Conservation (phyloP, 2,329 filamentous ascomycete species). For the Aspergillus sp. region DNA sequence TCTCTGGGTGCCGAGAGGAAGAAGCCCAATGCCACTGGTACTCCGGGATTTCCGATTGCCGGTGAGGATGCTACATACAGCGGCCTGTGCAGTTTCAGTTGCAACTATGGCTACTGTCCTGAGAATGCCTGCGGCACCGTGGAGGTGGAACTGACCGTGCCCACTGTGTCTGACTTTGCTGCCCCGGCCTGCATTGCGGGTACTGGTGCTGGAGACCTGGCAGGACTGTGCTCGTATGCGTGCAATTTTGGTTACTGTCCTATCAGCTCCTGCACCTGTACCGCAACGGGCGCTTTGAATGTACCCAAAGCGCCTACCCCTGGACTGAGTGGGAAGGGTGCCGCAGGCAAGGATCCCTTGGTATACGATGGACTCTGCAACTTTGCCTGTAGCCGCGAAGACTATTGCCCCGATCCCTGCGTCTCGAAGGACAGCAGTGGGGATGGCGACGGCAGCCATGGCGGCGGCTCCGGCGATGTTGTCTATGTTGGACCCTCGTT, state of each 20-base stretch:
- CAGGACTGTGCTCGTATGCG: not conserved
- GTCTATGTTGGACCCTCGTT: too few species aligned
- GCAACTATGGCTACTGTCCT: slow-evolving; percentile 14
- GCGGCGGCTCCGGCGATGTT: too few species aligned
- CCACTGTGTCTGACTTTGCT: slow-evolving; percentile 13
- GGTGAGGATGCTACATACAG: slow-evolving; percentile 10
- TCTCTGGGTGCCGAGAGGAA: not conserved
- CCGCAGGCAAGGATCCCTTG: too few species aligned
- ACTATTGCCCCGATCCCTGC: too few species aligned
- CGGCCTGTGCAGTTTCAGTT: slow-evolving; percentile 14
- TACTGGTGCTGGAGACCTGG: not conserved
- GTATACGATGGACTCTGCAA: too few species aligned
- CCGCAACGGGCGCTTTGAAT: too few species aligned
- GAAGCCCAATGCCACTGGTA: slow-evolving; percentile 7
- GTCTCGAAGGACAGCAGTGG: too few species aligned
- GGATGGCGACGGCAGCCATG: too few species aligned
- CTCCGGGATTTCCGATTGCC: slow-evolving; percentile 9
- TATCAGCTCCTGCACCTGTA: too few species aligned
- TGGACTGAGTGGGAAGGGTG: too few species aligned
- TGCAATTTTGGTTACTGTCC: slow-evolving; percentile 3
- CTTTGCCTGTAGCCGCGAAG: too few species aligned
- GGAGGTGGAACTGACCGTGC: slow-evolving; percentile 5
- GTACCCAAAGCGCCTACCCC: too few species aligned
- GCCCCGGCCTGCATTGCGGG: slow-evolving; percentile 1
- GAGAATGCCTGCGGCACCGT: slow-evolving; percentile 5